Evolutionary conservation across 495 filamentous ascomycete species (phyloP), one percentile per base, ranked within the genome.

Genomic region (Aspergillus egyptiacus): DNA sequence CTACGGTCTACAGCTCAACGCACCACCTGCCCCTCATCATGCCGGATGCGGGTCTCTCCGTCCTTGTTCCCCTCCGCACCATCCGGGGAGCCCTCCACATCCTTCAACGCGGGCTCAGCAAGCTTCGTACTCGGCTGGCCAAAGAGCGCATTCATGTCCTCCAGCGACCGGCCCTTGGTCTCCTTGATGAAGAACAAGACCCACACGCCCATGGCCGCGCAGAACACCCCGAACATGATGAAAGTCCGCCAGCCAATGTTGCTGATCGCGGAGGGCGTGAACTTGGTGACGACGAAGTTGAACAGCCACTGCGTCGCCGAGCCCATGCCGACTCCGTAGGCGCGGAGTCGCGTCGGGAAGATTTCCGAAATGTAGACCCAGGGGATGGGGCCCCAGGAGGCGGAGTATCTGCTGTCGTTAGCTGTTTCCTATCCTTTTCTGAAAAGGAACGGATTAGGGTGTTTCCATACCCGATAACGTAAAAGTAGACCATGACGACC

Each of bases 211-310:
- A 78, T 78, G 5, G 62, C 64, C 2, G 82, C 48, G 55, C 79
- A 84, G 2, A 85, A 69, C 1, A 75, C 69, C 8, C 79, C 80
- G 46, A 86, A 85, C 50, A 87, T 76, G 55, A 85, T 78, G 50
- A 82, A 85, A 1, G 73, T 64, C 55, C 78, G 77, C 63, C 39
- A 58, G 8, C 38, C 45, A 15, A 56, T 61, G 18, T 34, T 45
- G 20, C 34, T 22, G 6, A 61, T 37, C 46, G 58, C 51, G 2
- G 52, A 37, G 13, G 55, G 58, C 0, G 45, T 47, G 36, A 42
- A 38, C 36, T 37, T 14, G 9, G 40, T 27, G 18, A 55, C 38
- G 33, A 57, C 46, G 39, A 55, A 56, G 42, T 54, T 53, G 24
- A 51, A 52, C 20, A 57, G 32, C 58, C 58, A 61, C 36, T 55